Conservation (phyloP, 345 rosid species). For the Microcos paniculata region DNA sequence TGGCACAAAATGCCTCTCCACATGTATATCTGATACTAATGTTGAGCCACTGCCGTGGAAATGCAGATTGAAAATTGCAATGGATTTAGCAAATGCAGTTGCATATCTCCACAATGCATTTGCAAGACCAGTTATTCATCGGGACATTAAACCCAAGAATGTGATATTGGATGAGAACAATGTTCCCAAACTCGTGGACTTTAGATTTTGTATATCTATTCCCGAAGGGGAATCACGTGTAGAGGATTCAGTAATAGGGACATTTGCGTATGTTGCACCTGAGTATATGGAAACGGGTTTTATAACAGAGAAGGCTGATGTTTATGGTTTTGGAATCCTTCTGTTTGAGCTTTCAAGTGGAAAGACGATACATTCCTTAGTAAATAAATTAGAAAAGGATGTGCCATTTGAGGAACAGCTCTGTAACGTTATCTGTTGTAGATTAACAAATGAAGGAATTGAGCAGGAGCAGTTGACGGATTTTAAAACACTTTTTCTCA, state of each 20-base stretch:
- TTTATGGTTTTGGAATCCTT: slow-evolving; percentile 13
- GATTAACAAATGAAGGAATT: neutral
- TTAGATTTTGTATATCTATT: neutral
- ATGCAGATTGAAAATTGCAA: slow-evolving; percentile 18
- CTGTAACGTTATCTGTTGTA: neutral
- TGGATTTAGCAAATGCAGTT: no score
- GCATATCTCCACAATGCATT: no score
- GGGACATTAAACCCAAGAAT: neutral
- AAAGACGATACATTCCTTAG: no score
- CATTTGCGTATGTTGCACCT: slow-evolving; percentile 12
- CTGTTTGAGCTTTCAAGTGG: slow-evolving; percentile 22
- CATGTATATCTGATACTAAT: neutral
- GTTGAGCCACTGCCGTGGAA: slow-evolving; percentile 1
- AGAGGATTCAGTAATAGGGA: neutral
- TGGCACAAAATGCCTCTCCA: slow-evolving; percentile 11
- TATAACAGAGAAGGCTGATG: slow-evolving; percentile 27
- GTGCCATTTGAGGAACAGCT: no score
- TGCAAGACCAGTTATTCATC: neutral
- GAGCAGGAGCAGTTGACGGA: slow-evolving; percentile 1
- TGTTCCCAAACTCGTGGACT: no score
- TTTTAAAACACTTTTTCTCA: neutral
- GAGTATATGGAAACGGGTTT: neutral
- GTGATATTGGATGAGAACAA: neutral
- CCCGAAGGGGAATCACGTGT: slow-evolving; percentile 25
- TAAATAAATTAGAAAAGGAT: no score